phyloP scores from a whole-genome alignment of 1,284 basidiomycete genomes.

The Heterobasidion occidentale region DNA sequence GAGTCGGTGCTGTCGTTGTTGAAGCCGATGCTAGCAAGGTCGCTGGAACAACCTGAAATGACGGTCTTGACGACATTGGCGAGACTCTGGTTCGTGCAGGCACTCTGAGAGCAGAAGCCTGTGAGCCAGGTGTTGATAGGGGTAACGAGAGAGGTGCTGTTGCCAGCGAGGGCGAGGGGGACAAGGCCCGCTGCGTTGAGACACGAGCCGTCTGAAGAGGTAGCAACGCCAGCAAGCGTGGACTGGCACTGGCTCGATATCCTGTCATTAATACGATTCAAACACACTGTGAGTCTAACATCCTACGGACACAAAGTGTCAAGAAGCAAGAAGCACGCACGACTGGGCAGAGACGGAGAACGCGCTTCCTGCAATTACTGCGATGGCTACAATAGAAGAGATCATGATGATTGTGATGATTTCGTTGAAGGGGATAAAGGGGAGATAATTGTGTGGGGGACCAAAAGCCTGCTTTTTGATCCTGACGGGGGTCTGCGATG shows the following conservation, averaged over 20 bases:
- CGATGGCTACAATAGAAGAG: slow-evolving; percentile 16
- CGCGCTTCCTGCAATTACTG: slow-evolving; percentile 27
- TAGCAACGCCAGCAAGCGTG: slow-evolving; percentile 27
- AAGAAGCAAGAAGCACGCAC: slow-evolving; percentile 23
- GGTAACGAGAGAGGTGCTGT: slow-evolving; percentile 38
- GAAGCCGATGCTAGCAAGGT: slow-evolving; percentile 26
- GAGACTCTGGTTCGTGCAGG: slow-evolving; percentile 54
- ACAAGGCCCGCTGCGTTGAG: slow-evolving; percentile 42
- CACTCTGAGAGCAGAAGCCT: slow-evolving; percentile 40
- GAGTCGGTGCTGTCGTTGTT: slow-evolving; percentile 22
- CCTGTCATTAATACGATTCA: slow-evolving; percentile 14
- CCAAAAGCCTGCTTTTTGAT: slow-evolving; percentile 7
- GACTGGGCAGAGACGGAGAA: slow-evolving; percentile 36
- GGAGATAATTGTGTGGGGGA: neutral
- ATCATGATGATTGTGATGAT: slow-evolving; percentile 16
- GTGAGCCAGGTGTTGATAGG: slow-evolving; percentile 52
- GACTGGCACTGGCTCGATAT: slow-evolving; percentile 31
- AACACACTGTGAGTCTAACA: no score
- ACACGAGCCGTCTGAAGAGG: slow-evolving; percentile 41
- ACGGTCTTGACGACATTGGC: slow-evolving; percentile 37
- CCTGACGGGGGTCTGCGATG: slow-evolving; percentile 4
- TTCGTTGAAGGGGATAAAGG: neutral
- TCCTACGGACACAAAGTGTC: neutral
- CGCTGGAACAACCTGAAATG: slow-evolving; percentile 42
- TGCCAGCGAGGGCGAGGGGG: slow-evolving; percentile 28